Conservation (phyloP, 2,329 filamentous ascomycete genomes). For the Trichoderma polysporum region DNA sequence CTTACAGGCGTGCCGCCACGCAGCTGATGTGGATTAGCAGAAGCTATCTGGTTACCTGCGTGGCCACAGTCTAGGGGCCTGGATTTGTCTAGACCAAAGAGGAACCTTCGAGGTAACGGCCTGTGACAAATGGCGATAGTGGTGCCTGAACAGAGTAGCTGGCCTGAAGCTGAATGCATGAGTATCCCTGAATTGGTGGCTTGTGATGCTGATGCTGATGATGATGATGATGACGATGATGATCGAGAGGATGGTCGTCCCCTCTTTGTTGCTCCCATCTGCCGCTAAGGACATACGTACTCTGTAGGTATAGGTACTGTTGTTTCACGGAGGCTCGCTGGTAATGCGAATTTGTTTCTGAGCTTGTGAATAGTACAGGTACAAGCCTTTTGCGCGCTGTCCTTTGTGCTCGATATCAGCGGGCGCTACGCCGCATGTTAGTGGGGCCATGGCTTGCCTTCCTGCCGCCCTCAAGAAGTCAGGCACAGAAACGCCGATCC, state of each 20-base stretch:
- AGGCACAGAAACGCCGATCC: background rate
- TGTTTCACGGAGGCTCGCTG: background rate
- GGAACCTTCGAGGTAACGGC: background rate
- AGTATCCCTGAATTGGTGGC: background rate
- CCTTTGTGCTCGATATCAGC: background rate
- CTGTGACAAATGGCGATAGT: background rate
- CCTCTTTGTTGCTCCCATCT: background rate
- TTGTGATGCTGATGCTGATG: background rate
- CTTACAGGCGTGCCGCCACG: background rate
- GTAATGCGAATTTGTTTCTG: background rate
- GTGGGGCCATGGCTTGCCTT: conserved; percentile 3
- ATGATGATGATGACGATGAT: background rate
- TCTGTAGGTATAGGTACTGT: background rate
- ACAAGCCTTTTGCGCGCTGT: background rate
- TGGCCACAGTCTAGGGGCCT: background rate
- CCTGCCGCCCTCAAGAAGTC: conserved; percentile 1
- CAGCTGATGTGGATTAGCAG: background rate
- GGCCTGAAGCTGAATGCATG: background rate
- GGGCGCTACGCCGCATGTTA: conserved; percentile 16
- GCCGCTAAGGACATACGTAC: background rate
- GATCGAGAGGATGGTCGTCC: too few species aligned
- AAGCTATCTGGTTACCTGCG: background rate
- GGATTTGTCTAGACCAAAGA: background rate
- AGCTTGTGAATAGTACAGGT: background rate
- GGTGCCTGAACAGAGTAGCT: background rate